A percentile compares a stretch with the other conserved stretches of the same genome.
Conservation (phyloP, 495 filamentous ascomycete species). For the Penicillium arizonense region DNA sequence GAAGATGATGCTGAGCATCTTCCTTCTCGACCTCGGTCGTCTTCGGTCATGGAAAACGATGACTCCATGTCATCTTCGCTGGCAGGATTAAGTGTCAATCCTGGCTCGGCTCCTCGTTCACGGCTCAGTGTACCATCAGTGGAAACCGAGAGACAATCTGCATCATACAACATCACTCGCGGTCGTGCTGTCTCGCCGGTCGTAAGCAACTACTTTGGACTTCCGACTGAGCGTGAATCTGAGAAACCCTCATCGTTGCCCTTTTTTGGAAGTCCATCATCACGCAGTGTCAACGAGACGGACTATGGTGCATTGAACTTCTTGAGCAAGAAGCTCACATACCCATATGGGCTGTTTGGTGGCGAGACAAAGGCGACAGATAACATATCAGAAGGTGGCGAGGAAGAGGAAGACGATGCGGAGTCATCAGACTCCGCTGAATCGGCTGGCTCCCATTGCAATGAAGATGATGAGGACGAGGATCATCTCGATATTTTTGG, state of each 20-base stretch:
- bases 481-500: conserved; percentile 68
- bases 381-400: conserved; percentile 26
- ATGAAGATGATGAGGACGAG: conserved; percentile 43
- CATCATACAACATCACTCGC: conserved; percentile 41
- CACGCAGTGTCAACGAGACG: conserved; percentile 38
- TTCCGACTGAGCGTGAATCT: conserved; percentile 35
- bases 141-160: conserved; percentile 25
- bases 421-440: conserved; percentile 12
- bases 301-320: conserved; percentile 58
- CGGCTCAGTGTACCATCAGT: conserved; percentile 27
- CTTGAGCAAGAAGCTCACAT: conserved; percentile 54
- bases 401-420: conserved; percentile 41
- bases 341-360: conserved; percentile 40
- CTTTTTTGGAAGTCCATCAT: conserved; percentile 33
- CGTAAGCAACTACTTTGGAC: conserved; percentile 46
- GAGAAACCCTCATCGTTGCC: conserved; percentile 33
- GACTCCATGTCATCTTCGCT: conserved; percentile 24
- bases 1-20: conserved; percentile 17
- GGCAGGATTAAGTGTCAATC: conserved; percentile 30
- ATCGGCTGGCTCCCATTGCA: conserved; percentile 21
- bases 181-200: conserved; percentile 38
- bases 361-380: conserved; percentile 29
- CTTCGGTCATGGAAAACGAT: conserved; percentile 24
- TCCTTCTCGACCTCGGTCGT: conserved; percentile 27
- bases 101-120: conserved; percentile 28